Conservation (phyloP, 2,329 filamentous ascomycete genomes). For the Talaromyces sp. region DNA sequence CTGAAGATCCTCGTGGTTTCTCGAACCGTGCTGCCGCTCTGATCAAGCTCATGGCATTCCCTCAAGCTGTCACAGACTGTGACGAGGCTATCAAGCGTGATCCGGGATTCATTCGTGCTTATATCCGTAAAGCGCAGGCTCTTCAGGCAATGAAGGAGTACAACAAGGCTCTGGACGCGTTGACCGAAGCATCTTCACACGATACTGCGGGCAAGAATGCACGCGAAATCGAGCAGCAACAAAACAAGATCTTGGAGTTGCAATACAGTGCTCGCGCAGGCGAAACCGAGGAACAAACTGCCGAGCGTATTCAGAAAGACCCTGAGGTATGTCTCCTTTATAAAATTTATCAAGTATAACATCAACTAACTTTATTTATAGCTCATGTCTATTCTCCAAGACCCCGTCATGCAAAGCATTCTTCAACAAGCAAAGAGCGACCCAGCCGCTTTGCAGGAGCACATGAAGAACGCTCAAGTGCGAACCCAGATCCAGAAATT, state of each 20-base stretch:
- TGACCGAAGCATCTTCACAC: slow-evolving; percentile 71
- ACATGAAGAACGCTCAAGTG: slow-evolving; percentile 90
- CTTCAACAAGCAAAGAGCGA: slow-evolving; percentile 94
- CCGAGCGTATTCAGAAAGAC: slow-evolving; percentile 83
- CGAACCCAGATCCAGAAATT: slow-evolving; percentile 90
- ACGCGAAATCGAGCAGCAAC: slow-evolving; percentile 88
- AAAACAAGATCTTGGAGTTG: slow-evolving; percentile 83
- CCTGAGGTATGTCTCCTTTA: slow-evolving; percentile 66
- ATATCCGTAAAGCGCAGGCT: slow-evolving; percentile 93
- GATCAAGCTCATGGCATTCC: slow-evolving; percentile 94
- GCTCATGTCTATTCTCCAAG: slow-evolving; percentile 89
- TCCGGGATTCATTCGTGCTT: slow-evolving; percentile 87
- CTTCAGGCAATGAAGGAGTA: slow-evolving; percentile 98
- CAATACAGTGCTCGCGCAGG: slow-evolving; percentile 90
- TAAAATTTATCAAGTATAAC: background rate
- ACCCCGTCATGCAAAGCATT: slow-evolving; percentile 96
- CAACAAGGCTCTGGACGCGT: slow-evolving; percentile 87
- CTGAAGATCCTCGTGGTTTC: slow-evolving; percentile 88
- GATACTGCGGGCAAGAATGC: slow-evolving; percentile 77
- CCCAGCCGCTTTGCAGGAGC: slow-evolving; percentile 87
- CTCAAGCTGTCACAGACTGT: slow-evolving; percentile 88
- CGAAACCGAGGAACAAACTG: slow-evolving; percentile 93
- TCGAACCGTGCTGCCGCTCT: slow-evolving; percentile 96
- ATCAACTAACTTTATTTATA: slow-evolving; percentile 24
- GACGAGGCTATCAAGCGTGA: slow-evolving; percentile 88